Conservation (phyloP, 2,329 filamentous ascomycete species). For the Aspergillus sergii region DNA sequence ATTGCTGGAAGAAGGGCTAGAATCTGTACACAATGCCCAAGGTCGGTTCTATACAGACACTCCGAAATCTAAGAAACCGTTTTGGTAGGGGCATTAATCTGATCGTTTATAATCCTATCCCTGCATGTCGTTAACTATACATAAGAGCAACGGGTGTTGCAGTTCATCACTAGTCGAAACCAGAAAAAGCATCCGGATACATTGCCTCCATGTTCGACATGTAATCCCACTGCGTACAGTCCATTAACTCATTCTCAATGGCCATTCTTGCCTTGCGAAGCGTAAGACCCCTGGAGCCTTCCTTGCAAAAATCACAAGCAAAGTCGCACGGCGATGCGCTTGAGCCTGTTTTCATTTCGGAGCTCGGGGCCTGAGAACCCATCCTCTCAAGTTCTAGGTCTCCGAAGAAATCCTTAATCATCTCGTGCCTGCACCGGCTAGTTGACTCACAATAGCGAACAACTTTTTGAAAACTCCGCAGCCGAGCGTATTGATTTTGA, state of each 20-base stretch:
- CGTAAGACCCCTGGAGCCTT: conserved; percentile 59
- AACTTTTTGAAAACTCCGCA: conserved; percentile 68
- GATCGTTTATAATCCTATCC: background rate
- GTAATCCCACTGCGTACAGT: conserved; percentile 10
- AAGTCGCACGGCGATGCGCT: conserved; percentile 63
- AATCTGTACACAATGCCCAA: background rate
- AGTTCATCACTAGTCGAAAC: background rate
- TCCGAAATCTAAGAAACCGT: background rate
- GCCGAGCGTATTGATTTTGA: conserved; percentile 47
- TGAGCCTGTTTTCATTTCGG: conserved; percentile 3
- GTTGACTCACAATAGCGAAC: conserved; percentile 81
- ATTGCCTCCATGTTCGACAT: background rate
- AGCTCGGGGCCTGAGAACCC: conserved; percentile 28
- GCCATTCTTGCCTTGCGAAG: conserved; percentile 53
- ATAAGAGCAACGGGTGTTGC: background rate
- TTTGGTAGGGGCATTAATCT: background rate
- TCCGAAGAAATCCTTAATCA: conserved; percentile 78
- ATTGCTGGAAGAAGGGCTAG: background rate
- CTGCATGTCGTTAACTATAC: background rate
- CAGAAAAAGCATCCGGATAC: background rate
- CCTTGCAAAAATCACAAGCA: conserved; percentile 79
- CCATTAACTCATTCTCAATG: conserved; percentile 19
- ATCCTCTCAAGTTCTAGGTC: conserved; percentile 52
- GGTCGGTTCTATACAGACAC: background rate
- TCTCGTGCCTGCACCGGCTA: conserved; percentile 70